A percentile compares a stretch with the other conserved stretches of the same genome.
phyloP scores from a whole-genome alignment of 169 alveolate genomes.

The Plasmodium fragile region DNA sequence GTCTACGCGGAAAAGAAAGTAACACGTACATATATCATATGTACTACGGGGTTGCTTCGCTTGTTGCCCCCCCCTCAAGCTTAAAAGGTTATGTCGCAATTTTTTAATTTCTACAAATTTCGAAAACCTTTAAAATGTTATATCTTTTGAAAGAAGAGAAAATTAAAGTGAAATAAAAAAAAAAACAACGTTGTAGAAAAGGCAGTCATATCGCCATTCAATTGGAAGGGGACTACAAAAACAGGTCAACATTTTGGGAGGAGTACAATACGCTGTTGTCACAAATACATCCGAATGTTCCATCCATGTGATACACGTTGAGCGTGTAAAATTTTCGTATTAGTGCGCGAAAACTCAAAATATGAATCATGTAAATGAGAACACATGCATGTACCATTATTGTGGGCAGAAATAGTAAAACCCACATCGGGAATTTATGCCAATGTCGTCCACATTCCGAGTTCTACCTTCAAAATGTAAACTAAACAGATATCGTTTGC shows the following conservation, averaged over 20 bases:
- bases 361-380: neutral
- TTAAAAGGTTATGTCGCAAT: neutral
- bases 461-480: neutral
- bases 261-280: neutral
- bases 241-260: neutral
- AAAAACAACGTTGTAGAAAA: neutral
- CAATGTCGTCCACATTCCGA: neutral
- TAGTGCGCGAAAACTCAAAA: neutral
- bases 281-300: neutral
- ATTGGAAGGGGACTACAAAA: neutral
- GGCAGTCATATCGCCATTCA: neutral
- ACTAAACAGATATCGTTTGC: neutral
- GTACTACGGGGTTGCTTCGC: neutral
- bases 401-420: neutral
- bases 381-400: neutral
- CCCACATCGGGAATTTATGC: neutral
- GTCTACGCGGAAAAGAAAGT: neutral
- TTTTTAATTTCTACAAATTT: neutral
- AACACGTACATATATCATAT: neutral
- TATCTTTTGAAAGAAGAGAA: neutral
- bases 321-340: neutral
- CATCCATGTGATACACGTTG: neutral
- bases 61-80: neutral
- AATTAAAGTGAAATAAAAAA: neutral
- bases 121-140: neutral